These are phyloP conservation scores for Metschnikowia sp. DNA, from an alignment of 805 yeast genomes.

Conservation along the genomic window DNA sequence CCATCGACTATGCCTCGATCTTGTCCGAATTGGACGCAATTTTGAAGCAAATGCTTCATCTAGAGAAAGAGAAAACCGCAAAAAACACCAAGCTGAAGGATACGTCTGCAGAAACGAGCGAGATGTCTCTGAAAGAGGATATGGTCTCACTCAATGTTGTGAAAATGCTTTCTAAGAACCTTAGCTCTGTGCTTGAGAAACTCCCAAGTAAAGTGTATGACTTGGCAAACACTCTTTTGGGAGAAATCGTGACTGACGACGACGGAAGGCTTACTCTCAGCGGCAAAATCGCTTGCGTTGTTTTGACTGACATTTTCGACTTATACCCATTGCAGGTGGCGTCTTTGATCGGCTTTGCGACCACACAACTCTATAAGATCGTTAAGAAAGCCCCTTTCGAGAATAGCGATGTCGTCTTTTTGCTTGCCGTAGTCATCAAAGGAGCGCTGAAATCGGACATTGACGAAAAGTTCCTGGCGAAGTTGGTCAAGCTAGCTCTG, in stretches of 20 bases:
- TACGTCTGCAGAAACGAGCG: not conserved
- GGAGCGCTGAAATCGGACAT: conserved; percentile 36
- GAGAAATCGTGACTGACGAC: conserved; percentile 21
- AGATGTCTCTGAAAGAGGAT: not conserved
- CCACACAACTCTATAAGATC: conserved; percentile 36
- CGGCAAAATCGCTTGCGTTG: conserved; percentile 25
- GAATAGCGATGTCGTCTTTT: conserved; percentile 26
- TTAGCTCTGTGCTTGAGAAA: conserved; percentile 25
- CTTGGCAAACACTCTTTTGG: conserved; percentile 33
- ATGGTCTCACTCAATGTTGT: conserved; percentile 18
- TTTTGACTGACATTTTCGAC: conserved; percentile 38
- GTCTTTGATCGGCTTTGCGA: conserved; percentile 33
- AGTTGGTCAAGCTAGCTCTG: conserved; percentile 29
- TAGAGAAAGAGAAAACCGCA: not conserved
- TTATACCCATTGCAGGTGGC: conserved; percentile 34
- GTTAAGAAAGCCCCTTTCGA: conserved; percentile 31
- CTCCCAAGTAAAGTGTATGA: conserved; percentile 37
- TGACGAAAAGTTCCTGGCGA: conserved; percentile 39
- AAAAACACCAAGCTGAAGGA: not conserved
- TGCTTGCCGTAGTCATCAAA: conserved; percentile 30
- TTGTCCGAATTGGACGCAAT: conserved; percentile 26
- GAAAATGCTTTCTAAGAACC: conserved; percentile 28
- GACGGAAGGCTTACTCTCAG: conserved; percentile 16
- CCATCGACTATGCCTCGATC: conserved; percentile 15
- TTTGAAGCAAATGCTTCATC: conserved; percentile 15